Conservation (phyloP, 2,329 filamentous ascomycete species). For the Penicillium frequentans region DNA sequence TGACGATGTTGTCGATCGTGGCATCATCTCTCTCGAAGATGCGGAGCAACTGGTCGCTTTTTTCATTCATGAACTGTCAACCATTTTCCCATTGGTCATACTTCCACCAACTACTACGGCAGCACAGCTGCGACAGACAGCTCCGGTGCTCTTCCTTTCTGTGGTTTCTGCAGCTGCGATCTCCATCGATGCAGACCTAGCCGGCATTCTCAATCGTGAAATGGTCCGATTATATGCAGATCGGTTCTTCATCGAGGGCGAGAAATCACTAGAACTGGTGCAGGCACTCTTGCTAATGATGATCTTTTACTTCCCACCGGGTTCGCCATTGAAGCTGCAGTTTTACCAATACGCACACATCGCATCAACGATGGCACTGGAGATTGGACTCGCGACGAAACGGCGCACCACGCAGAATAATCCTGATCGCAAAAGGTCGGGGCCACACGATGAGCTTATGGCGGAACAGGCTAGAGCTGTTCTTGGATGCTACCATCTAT, state of each 20-base stretch:
- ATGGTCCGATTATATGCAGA: slow-evolving; percentile 51
- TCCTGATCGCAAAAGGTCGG: slow-evolving; percentile 14
- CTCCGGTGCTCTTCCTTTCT: slow-evolving; percentile 69
- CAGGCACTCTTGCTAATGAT: slow-evolving; percentile 52
- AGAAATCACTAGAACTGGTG: slow-evolving; percentile 54
- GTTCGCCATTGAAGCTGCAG: slow-evolving; percentile 49
- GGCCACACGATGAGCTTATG: slow-evolving; percentile 28
- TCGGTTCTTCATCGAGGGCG: slow-evolving; percentile 49
- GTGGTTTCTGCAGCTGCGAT: slow-evolving; percentile 67
- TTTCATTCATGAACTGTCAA: slow-evolving; percentile 31
- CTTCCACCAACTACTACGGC: slow-evolving; percentile 31
- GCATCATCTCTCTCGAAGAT: slow-evolving; percentile 31
- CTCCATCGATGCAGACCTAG: slow-evolving; percentile 49
- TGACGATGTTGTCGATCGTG: slow-evolving; percentile 33
- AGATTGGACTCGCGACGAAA: slow-evolving; percentile 41
- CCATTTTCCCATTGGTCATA: slow-evolving; percentile 32
- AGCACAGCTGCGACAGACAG: slow-evolving; percentile 37
- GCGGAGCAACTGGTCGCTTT: slow-evolving; percentile 33
- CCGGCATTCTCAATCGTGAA: slow-evolving; percentile 48
- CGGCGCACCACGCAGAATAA: slow-evolving; percentile 25
- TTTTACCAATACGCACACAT: slow-evolving; percentile 56
- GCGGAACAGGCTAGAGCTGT: slow-evolving; percentile 36
- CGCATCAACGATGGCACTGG: slow-evolving; percentile 52
- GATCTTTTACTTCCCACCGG: slow-evolving; percentile 52
- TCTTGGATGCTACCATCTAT: slow-evolving; percentile 35